Percentiles rank a stretch among this genome's conserved stretches.
Conservation (phyloP, 108 stramenopile genomes). For the Cylindrotheca closterium region DNA sequence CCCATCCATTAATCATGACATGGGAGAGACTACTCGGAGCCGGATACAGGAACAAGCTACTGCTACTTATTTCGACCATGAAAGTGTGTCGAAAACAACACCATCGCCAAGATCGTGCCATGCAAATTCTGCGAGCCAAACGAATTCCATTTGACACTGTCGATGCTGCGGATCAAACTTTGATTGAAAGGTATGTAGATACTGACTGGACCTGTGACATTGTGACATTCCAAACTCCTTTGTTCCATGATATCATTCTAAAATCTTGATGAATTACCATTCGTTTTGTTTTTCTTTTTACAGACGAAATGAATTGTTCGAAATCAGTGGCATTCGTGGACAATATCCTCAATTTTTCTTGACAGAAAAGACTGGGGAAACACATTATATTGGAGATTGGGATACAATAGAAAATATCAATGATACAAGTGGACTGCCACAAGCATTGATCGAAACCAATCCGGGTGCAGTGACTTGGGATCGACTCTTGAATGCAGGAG, state of each 20-base stretch:
- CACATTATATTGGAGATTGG: slow-evolving; percentile 47
- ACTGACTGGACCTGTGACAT: slow-evolving; percentile 30
- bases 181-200: slow-evolving; percentile 21
- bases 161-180: slow-evolving; percentile 55
- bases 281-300: neutral
- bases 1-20: slow-evolving; percentile 53
- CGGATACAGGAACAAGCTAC: neutral
- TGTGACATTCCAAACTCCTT: slow-evolving; percentile 41
- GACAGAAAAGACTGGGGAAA: slow-evolving; percentile 13
- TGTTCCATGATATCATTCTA: too few relatives aligned
- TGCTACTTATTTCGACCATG: neutral
- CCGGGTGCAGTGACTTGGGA: slow-evolving; percentile 62
- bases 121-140: slow-evolving; percentile 21
- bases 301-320: slow-evolving; percentile 58
- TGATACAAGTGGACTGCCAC: slow-evolving; percentile 51
- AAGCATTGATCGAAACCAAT: slow-evolving; percentile 44
- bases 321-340: slow-evolving; percentile 57
- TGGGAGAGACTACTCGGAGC: slow-evolving; percentile 56
- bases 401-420: slow-evolving; percentile 56
- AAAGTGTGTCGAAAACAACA: neutral
- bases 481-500: slow-evolving; percentile 32
- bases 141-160: slow-evolving; percentile 43
- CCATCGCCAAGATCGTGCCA: slow-evolving; percentile 32
- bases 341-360: slow-evolving; percentile 84
- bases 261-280: too few relatives aligned